Conservation (phyloP, 768 basidiomycete genomes). For the Suillus spraguei region DNA sequence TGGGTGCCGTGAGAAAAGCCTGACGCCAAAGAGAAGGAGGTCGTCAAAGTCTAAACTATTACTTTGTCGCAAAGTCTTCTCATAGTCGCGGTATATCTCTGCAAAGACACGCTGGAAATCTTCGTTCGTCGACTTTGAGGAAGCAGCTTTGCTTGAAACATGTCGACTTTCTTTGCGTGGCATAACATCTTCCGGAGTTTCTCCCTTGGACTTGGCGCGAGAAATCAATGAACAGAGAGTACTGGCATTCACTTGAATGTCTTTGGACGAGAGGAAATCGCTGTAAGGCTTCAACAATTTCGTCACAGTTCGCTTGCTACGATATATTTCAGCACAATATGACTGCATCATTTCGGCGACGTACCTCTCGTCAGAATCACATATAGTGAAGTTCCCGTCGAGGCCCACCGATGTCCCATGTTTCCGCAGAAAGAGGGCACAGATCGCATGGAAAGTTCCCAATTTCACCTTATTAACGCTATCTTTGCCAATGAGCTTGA, state of each 20-base stretch:
- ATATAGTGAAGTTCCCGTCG: constrained; percentile 76
- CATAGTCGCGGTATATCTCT: constrained; percentile 67
- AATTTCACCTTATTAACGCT: constrained; percentile 54
- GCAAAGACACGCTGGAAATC: constrained; percentile 45
- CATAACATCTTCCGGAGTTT: constrained; percentile 51
- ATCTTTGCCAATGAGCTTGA: constrained; percentile 64
- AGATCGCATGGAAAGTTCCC: constrained; percentile 83
- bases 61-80: constrained; percentile 54
- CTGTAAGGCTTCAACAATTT: constrained; percentile 59
- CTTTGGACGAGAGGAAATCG: constrained; percentile 45
- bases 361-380: constrained; percentile 80
- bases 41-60: constrained; percentile 91
- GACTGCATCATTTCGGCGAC: not conserved
- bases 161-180: constrained; percentile 13
- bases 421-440: constrained; percentile 70
- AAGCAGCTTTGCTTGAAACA: constrained; percentile 11
- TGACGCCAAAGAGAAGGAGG: constrained; percentile 70
- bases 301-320: constrained; percentile 69
- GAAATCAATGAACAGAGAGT: constrained; percentile 66
- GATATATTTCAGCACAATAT: constrained; percentile 11
- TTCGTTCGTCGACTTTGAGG: constrained; percentile 10
- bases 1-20: constrained; percentile 55
- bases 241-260: constrained; percentile 57
- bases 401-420: constrained; percentile 61
- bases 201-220: constrained; percentile 65